A percentile compares a stretch with the other conserved stretches of the same genome.
Conservation (phyloP, 768 basidiomycete genomes). For the Fomitopsis pulvina region DNA sequence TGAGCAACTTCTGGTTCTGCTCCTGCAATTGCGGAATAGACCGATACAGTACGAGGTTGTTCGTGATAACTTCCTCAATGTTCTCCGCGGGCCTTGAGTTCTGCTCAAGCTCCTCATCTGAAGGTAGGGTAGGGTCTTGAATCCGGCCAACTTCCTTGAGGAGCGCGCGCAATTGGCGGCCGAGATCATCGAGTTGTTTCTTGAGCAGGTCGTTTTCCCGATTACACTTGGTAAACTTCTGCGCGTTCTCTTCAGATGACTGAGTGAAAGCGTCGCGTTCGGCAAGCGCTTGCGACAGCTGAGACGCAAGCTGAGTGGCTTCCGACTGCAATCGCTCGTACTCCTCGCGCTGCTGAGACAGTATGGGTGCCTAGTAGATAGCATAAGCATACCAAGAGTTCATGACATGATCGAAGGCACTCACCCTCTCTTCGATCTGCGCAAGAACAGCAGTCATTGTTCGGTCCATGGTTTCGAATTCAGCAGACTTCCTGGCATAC, state of each 20-base stretch:
- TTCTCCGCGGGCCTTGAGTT: slow-evolving; percentile 42
- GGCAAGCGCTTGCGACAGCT: slow-evolving; percentile 66
- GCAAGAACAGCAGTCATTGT: slow-evolving; percentile 74
- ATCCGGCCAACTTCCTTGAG: slow-evolving; percentile 74
- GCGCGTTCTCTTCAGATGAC: slow-evolving; percentile 50
- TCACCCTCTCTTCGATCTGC: slow-evolving; percentile 86
- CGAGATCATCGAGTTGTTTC: slow-evolving; percentile 75
- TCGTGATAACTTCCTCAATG: slow-evolving; percentile 79
- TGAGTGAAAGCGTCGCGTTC: slow-evolving; percentile 66
- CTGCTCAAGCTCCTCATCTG: slow-evolving; percentile 54
- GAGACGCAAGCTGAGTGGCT: slow-evolving; percentile 71
- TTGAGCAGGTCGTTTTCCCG: slow-evolving; percentile 64
- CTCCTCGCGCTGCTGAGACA: slow-evolving; percentile 85
- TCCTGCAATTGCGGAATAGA: slow-evolving; percentile 77
- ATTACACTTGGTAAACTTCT: slow-evolving; percentile 52
- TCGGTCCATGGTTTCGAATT: slow-evolving; percentile 81
- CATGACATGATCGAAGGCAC: slow-evolving; percentile 20
- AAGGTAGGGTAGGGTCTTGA: slow-evolving; percentile 76
- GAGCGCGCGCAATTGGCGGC: slow-evolving; percentile 76
- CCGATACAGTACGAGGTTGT: slow-evolving; percentile 81
- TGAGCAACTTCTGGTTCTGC: slow-evolving; percentile 86
- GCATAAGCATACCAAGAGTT: neutral
- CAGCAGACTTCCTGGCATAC: slow-evolving; percentile 66
- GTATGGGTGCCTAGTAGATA: slow-evolving; percentile 69
- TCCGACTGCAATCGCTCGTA: slow-evolving; percentile 81